Percentiles rank a stretch among this genome's conserved stretches.
phyloP scores from a whole-genome alignment of 1,139 yeast genomes.

The Entelexis paramagnoliae region DNA sequence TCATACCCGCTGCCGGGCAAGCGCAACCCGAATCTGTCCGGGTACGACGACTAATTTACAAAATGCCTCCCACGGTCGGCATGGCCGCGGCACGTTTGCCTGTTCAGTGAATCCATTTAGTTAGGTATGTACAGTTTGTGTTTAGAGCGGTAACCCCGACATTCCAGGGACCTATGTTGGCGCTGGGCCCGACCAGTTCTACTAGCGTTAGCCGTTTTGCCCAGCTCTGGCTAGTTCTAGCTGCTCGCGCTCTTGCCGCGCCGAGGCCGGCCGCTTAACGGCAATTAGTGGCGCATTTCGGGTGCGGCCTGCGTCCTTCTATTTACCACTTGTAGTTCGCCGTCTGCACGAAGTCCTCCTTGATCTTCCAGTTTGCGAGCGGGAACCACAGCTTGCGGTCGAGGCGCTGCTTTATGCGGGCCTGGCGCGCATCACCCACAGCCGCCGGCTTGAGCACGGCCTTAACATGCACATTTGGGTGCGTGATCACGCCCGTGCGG shows the following conservation, averaged over 20 bases:
- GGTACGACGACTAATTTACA: conserved; percentile 29
- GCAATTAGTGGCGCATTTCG: too few species aligned
- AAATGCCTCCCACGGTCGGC: not conserved
- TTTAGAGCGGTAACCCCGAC: too few species aligned
- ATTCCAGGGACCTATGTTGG: too few species aligned
- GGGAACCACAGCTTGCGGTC: conserved; percentile 25
- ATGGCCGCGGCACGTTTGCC: not conserved
- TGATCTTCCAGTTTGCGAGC: conserved; percentile 22
- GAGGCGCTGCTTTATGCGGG: conserved; percentile 19
- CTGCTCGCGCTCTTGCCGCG: too few species aligned
- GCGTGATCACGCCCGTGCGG: conserved; percentile 66
- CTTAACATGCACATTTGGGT: conserved; percentile 70
- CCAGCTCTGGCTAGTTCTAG: too few species aligned
- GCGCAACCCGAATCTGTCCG: conserved; percentile 30
- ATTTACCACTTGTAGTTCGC: conserved; percentile 32
- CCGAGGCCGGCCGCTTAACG: too few species aligned
- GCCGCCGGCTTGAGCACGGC: conserved; percentile 49
- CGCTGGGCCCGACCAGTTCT: too few species aligned
- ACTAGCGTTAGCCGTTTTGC: too few species aligned
- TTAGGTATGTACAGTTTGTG: not conserved
- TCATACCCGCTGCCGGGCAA: conserved; percentile 45
- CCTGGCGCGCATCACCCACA: conserved; percentile 40
- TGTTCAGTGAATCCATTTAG: not conserved
- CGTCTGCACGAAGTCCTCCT: conserved; percentile 24
- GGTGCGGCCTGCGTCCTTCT: too few species aligned